Conservation (phyloP, 2,329 filamentous ascomycete genomes). For the Talaromyces sp. region DNA sequence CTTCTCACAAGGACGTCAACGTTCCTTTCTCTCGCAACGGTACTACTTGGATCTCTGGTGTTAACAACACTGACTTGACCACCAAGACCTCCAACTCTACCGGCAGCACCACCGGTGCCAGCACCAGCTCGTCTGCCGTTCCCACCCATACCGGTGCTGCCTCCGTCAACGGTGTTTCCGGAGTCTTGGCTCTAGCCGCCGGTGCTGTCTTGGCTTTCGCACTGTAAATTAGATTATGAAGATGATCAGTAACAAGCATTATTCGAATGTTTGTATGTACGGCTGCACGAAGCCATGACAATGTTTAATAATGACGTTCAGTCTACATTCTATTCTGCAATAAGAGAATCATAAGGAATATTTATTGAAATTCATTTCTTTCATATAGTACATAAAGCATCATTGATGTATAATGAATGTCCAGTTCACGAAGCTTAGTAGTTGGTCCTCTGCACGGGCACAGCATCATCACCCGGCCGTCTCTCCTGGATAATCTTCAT, state of each 20-base stretch:
- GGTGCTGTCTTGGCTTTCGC: slow-evolving; percentile 11
- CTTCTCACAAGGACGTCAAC: slow-evolving; percentile 29
- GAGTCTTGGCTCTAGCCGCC: slow-evolving; percentile 10
- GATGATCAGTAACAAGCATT: neutral
- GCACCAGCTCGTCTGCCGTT: slow-evolving; percentile 21
- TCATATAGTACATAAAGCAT: neutral
- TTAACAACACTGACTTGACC: slow-evolving; percentile 19
- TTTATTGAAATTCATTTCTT: neutral
- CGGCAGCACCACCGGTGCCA: slow-evolving; percentile 19
- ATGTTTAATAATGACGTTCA: neutral
- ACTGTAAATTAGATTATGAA: slow-evolving; percentile 11
- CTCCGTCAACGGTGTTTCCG: slow-evolving; percentile 14
- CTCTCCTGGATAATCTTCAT: slow-evolving; percentile 27
- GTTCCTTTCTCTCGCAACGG: slow-evolving; percentile 24
- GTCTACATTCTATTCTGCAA: neutral
- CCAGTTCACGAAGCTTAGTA: neutral
- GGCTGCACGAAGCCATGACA: neutral
- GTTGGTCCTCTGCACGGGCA: slow-evolving; percentile 19
- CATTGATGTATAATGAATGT: neutral
- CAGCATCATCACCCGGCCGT: slow-evolving; percentile 21
- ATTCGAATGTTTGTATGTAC: neutral
- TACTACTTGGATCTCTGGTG: slow-evolving; percentile 20
- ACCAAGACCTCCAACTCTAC: slow-evolving; percentile 21
- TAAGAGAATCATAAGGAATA: neutral
- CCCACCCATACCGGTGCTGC: slow-evolving; percentile 21